Conservation (phyloP, 2,329 filamentous ascomycete genomes). For the Hypoxylon sp. region DNA sequence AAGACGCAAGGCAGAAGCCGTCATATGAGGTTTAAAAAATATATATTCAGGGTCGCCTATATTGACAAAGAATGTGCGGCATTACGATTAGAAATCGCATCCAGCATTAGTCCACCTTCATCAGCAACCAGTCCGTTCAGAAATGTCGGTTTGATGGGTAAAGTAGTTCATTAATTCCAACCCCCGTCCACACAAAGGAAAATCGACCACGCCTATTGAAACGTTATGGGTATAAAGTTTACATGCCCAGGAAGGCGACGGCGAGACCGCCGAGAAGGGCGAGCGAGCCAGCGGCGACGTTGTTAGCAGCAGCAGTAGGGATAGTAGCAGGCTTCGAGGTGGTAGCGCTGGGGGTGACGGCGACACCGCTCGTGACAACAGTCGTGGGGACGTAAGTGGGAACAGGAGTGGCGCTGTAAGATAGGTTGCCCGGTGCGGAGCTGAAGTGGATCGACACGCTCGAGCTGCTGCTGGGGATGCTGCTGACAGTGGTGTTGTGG, state of each 20-base stretch:
- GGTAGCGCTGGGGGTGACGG: conserved; percentile 40
- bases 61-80: conserved; percentile 22
- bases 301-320: conserved; percentile 51
- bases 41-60: conserved; percentile 29
- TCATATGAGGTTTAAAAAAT: conserved; percentile 3
- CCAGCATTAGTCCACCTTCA: conserved; percentile 13
- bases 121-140: conserved; percentile 9
- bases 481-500: conserved; percentile 18
- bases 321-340: conserved; percentile 40
- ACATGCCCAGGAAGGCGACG: conserved; percentile 60
- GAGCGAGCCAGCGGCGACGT: conserved; percentile 56
- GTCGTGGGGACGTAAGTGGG: conserved; percentile 32
- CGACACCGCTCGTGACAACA: conserved; percentile 44
- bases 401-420: conserved; percentile 47
- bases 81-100: conserved; percentile 17
- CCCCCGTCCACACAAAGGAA: conserved; percentile 5
- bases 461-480: conserved; percentile 5
- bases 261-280: conserved; percentile 58
- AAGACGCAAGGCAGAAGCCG: background rate
- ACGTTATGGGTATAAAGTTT: conserved; percentile 44
- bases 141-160: background rate
- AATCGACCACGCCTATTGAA: conserved; percentile 1
- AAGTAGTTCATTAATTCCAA: conserved; percentile 38
- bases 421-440: conserved; percentile 31
- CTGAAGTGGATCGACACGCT: conserved; percentile 29